Evolutionary conservation across 306 rosid species (phyloP), one percentile per base, ranked within the genome.

Genomic region (Vigna nakashimae): DNA sequence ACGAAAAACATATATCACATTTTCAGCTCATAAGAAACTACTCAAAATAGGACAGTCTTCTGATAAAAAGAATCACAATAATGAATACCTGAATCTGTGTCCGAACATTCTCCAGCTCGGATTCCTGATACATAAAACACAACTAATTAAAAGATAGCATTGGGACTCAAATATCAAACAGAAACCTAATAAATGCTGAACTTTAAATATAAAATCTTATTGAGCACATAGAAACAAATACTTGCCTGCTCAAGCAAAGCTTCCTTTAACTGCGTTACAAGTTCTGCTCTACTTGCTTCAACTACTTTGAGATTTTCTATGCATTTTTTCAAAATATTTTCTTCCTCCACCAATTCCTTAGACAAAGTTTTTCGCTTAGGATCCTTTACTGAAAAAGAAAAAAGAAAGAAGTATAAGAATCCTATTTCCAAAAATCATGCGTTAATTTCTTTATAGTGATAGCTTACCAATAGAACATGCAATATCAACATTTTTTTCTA

Each of bases 51-150:
- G 71, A 56, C 65, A 82, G 28, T 43, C 72, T 43, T 60, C 28
- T 2, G 43, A 51, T 11, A 14, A 52, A 74, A 69, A 36, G 32
- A 79, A 71, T 69, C 28, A 50, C 57, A 40, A 32, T 57, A 74
- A 58, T 57, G 51, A 43, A 71, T 82, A 93, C 98, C 97, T 91
- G 98, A 96, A 93, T 91, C 69, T 91, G 98, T n/a, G 97, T 91
- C 48, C 91, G 93, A 69, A 93, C 82, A 45, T 86, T 89, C 83
- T 91, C 98, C 82, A 93, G 82, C 78, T 93, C 98, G 9, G 98
- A 93, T 82, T 91, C 98, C 98, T 93, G 88, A 55, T 67, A 81
- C 69, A 62, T 52, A 46, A 53, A 59, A 53, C 38, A 80, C 46
- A 66, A 69, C 59, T 65, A 48, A 80, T 77, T 30, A n/a, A n/a